Conservation (phyloP, 2,329 filamentous ascomycete species). For the Colletotrichum simmondsii region DNA sequence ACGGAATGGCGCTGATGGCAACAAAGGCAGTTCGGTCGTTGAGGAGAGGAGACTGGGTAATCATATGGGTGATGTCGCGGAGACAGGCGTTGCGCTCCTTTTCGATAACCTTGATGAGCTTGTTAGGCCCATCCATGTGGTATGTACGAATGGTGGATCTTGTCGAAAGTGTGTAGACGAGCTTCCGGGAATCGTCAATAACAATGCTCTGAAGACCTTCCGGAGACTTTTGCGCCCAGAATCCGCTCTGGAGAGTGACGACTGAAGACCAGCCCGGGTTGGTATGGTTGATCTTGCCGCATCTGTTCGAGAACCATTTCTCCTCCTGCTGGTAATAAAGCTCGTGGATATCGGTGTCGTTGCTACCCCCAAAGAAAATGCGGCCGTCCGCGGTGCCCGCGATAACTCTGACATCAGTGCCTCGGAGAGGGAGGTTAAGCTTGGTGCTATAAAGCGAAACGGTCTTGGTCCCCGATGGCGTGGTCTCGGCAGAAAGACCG, state of each 20-base stretch:
- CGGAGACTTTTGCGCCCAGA: constrained; percentile 61
- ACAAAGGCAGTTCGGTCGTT: constrained; percentile 78
- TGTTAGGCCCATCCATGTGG: constrained; percentile 77
- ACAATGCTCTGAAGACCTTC: constrained; percentile 83
- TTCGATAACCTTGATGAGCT: constrained; percentile 72
- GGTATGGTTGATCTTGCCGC: constrained; percentile 89
- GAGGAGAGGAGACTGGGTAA: constrained; percentile 77
- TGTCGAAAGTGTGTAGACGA: constrained; percentile 92
- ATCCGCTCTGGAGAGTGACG: constrained; percentile 60
- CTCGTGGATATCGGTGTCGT: constrained; percentile 90
- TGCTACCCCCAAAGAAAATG: constrained; percentile 89
- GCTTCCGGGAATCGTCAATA: constrained; percentile 86
- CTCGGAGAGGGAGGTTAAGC: constrained; percentile 82
- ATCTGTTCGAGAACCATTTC: constrained; percentile 92
- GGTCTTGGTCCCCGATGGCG: constrained; percentile 75
- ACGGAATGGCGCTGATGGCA: constrained; percentile 86
- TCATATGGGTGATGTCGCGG: constrained; percentile 87
- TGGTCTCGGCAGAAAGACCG: constrained; percentile 78
- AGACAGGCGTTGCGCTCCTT: constrained; percentile 71
- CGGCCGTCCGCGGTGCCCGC: constrained; percentile 85
- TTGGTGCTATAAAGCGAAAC: constrained; percentile 89
- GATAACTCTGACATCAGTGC: constrained; percentile 81
- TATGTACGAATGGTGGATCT: constrained; percentile 92
- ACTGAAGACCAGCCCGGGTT: constrained; percentile 77
- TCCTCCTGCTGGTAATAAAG: constrained; percentile 97